phyloP scores from a whole-genome alignment of 768 basidiomycete species.

The Cyclocybe aegerita region DNA sequence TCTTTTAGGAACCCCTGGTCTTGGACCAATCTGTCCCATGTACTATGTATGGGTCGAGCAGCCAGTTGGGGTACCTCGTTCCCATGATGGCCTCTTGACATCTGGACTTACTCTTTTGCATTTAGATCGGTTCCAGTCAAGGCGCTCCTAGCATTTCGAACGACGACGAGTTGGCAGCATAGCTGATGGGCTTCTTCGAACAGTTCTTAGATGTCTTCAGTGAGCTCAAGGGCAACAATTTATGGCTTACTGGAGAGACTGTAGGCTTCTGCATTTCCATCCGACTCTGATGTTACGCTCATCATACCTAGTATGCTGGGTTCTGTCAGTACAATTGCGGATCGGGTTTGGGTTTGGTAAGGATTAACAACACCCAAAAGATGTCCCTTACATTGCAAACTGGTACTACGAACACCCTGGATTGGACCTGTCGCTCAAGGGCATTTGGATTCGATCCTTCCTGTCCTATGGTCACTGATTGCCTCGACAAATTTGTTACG shows the following conservation, averaged over 20 bases:
- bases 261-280: slow-evolving; percentile 34
- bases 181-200: slow-evolving; percentile 51
- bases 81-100: too few species aligned
- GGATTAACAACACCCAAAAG: slow-evolving; percentile 9
- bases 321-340: slow-evolving; percentile 43
- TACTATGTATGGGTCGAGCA: slow-evolving; percentile 74
- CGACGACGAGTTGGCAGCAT: slow-evolving; percentile 57
- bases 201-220: slow-evolving; percentile 67
- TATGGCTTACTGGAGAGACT: slow-evolving; percentile 67
- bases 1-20: slow-evolving; percentile 52
- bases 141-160: slow-evolving; percentile 61
- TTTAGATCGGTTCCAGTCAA: slow-evolving; percentile 65
- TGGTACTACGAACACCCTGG: slow-evolving; percentile 68
- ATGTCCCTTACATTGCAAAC: slow-evolving; percentile 62
- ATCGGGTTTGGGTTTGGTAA: background rate
- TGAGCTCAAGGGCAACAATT: slow-evolving; percentile 67
- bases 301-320: slow-evolving; percentile 58
- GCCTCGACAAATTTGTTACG: slow-evolving; percentile 58
- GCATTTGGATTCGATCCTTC: slow-evolving; percentile 62
- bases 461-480: slow-evolving; percentile 46
- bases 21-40: slow-evolving; percentile 70
- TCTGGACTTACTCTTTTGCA: background rate
- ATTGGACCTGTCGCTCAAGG: slow-evolving; percentile 50
- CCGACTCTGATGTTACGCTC: background rate
- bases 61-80: slow-evolving; percentile 51